Conservation (phyloP, 805 yeast genomes). For the Starmera quercuum region DNA sequence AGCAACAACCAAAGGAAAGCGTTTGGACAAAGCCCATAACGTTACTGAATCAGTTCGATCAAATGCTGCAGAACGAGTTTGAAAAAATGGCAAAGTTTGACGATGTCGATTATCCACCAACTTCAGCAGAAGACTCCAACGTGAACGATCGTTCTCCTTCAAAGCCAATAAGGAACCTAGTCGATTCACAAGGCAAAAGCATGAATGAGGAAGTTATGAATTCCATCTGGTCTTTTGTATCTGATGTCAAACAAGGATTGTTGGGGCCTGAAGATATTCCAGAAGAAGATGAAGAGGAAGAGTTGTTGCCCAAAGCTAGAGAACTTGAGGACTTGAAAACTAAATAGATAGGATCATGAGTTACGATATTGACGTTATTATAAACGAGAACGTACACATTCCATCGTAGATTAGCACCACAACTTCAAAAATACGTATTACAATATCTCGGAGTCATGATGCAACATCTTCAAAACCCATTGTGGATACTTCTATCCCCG, state of each 20-base stretch:
- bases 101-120: slow-evolving; percentile 10
- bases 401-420: neutral
- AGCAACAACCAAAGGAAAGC: slow-evolving; percentile 14
- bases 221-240: slow-evolving; percentile 44
- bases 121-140: neutral
- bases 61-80: slow-evolving; percentile 55
- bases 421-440: slow-evolving; percentile 1
- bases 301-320: neutral
- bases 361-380: neutral
- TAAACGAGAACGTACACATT: neutral
- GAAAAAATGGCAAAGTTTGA: slow-evolving; percentile 41
- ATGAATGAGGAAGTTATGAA: slow-evolving; percentile 28
- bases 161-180: slow-evolving; percentile 13
- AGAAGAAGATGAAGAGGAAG: neutral
- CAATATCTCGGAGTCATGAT: slow-evolving; percentile 5
- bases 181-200: slow-evolving; percentile 11
- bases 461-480: slow-evolving; percentile 5
- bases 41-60: slow-evolving; percentile 61
- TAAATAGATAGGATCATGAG: neutral
- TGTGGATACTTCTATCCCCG: slow-evolving; percentile 20
- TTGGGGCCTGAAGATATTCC: slow-evolving; percentile 25
- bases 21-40: slow-evolving; percentile 49
- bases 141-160: neutral
- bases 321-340: neutral
- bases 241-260: slow-evolving; percentile 37